Percentiles rank a stretch among this genome's conserved stretches.
These are phyloP conservation scores for Sphagnum contortum DNA, from an alignment of 225 moss, liverwort and hornwort genomes.

Conservation along the genomic window DNA sequence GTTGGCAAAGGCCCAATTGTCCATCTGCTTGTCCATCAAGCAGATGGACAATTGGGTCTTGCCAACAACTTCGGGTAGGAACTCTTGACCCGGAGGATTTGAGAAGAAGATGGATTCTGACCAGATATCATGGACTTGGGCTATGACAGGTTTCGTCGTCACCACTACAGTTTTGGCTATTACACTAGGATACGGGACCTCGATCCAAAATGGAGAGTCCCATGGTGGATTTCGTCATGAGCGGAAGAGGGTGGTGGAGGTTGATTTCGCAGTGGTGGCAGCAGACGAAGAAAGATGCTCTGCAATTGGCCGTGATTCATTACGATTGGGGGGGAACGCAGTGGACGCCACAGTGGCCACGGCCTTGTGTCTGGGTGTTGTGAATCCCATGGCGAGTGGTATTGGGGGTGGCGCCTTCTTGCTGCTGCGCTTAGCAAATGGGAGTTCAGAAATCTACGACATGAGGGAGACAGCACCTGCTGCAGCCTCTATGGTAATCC, in stretches of 20 bases:
- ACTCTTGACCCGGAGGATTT: too few species aligned
- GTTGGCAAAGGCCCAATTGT: too few species aligned
- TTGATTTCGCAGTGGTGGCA: slow-evolving; percentile 54
- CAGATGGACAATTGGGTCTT: too few species aligned
- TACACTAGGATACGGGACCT: too few species aligned
- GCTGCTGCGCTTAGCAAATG: slow-evolving; percentile 55
- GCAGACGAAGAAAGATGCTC: slow-evolving; percentile 72
- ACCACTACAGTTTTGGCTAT: too few species aligned
- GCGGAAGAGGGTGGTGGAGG: slow-evolving; percentile 36
- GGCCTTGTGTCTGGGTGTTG: slow-evolving; percentile 67
- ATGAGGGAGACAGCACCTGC: slow-evolving; percentile 79
- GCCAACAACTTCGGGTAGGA: too few species aligned
- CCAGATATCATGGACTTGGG: too few species aligned
- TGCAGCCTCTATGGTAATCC: slow-evolving; percentile 36
- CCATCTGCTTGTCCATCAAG: too few species aligned
- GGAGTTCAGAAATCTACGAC: slow-evolving; percentile 47
- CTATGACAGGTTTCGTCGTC: too few species aligned
- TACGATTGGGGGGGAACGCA: slow-evolving; percentile 55
- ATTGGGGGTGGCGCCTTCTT: slow-evolving; percentile 76
- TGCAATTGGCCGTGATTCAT: slow-evolving; percentile 32
- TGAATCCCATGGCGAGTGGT: slow-evolving; percentile 56
- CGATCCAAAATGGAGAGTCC: background rate
- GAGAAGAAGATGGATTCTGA: too few species aligned
- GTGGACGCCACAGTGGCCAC: slow-evolving; percentile 62
- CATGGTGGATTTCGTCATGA: background rate